Evolutionary conservation across 1,284 basidiomycete genomes (phyloP).

Genomic region (Coniferiporia sulphurascens): DNA sequence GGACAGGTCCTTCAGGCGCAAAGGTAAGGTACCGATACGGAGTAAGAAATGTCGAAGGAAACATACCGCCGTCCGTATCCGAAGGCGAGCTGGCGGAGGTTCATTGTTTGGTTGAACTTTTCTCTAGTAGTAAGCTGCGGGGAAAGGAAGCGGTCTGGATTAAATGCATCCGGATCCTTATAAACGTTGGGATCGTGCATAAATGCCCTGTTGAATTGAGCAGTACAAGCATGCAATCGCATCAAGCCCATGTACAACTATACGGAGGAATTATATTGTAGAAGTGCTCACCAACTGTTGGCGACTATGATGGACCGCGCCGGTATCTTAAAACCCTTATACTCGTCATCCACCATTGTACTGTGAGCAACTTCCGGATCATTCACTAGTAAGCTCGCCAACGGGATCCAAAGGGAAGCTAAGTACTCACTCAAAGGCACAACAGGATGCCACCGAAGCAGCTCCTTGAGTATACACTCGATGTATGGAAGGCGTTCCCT

Average conservation of each 20-base stretch:
- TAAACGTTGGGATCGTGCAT: constrained; percentile 13
- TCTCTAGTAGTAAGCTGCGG: too few relatives aligned
- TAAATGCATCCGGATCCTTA: constrained; percentile 24
- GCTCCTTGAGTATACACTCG: constrained; percentile 40
- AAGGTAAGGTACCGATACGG: constrained; percentile 19
- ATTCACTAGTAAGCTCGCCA: not conserved
- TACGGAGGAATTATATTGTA: too few relatives aligned
- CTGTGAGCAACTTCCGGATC: not conserved
- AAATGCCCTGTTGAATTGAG: not conserved
- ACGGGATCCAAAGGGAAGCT: not conserved
- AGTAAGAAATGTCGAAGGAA: not conserved
- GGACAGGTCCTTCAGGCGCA: constrained; percentile 12
- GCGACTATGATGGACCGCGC: not conserved
- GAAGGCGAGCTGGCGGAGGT: constrained; percentile 7
- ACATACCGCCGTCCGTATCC: constrained; percentile 3
- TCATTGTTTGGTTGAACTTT: too few relatives aligned
- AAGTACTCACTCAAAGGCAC: constrained; percentile 24
- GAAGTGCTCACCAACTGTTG: not conserved
- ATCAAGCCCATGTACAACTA: too few relatives aligned
- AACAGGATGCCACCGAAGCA: constrained; percentile 34
- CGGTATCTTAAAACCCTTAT: constrained; percentile 7
- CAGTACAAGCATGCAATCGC: too few relatives aligned
- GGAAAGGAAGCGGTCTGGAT: constrained; percentile 25
- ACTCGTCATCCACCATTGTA: constrained; percentile 7
- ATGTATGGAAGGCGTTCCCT: constrained; percentile 35